Evolutionary conservation across 768 basidiomycete genomes (phyloP), one percentile per base, ranked within the genome.

Genomic region (Leucocoprinus sp.): DNA sequence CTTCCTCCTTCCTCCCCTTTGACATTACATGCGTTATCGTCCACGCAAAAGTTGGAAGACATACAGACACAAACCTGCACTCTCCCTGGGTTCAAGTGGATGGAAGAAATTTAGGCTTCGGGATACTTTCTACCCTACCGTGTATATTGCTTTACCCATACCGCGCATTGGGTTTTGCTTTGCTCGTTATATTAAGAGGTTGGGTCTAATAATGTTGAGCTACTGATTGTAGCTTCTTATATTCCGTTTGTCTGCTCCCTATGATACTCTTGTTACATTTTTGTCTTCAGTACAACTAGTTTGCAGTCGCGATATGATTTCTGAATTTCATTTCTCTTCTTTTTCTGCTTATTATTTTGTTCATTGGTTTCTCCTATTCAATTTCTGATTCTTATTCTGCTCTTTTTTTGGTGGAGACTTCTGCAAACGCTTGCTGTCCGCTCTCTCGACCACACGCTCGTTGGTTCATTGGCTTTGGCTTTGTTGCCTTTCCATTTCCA

Each of bases 221-320:
- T 78, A 68, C 78, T 78, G 74, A 75, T 78, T 79, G 75, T 68
- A 64, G 60, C 61, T 64, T 72, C 64, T 70, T 74, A 56, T 64
- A 53, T 61, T 57, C 48, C 55, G 55, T 54, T 53, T 46, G 51
- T 48, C 37, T 46, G 48, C 45, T 44, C 50, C 41, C 28, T 53
- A 49, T 53, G 42, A 64, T 62, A 59, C 58, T 51, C 53, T 54
- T 58, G 49, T 49, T 51, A 63, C 65, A 59, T 56, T 54, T 59
- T 55, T 63, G 57, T 64, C 59, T 63, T 66, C 60, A 61, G 60
- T 59, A 48, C 55, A 53, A 54, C 51, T 57, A 55, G 54, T 56
- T 55, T 52, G 49, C 43, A 38, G 47, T 43, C 41, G 29, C 27
- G 45, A 41, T 45, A 39, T 47, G 45, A 47, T 52, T 42, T 42